Evolutionary conservation across 2,329 filamentous ascomycete species (phyloP), one percentile per base, ranked within the genome.

Genomic region (Tolypocladium guangdongense): DNA sequence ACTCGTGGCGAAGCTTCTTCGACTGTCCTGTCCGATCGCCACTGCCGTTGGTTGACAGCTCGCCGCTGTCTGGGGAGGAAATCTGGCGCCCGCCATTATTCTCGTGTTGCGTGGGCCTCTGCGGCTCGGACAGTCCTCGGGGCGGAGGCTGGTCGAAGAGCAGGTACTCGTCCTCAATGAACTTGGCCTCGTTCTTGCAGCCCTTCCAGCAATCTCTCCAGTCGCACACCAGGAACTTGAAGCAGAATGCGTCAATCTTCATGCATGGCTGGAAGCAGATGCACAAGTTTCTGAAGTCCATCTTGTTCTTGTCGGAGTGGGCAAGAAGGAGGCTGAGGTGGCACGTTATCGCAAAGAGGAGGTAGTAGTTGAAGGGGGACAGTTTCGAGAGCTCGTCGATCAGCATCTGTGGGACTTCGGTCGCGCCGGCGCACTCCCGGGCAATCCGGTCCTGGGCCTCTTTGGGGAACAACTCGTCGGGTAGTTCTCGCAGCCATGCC

Each of bases 131-230:
- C 24, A 80, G 65, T 18, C 82, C 69, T 62, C 72, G 66, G 0
- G 81, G 82, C 7, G 80, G 74, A 4, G 80, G 76, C 62, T 78
- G 74, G 52, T 83, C 78, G 52, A 85, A 81, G 3, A 81, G 64
- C 58, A 70, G 71, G 60, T 86, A 86, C 63, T 88, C 84, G 58
- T 84, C 76, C 60, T 88, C 82, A 37, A 90, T 84, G 64, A 81
- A 92, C 59, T 83, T 83, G 57, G 89, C 84, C 69, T 97, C 92
- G 14, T 88, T 95, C 75, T 86, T 90, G 73, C 92, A 97, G 10
- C 92, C 92, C 68, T 93, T 90, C 92, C 92, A 97, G 73, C 92
- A 97, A 61, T 95, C 86, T 61, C 90, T 85, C 92, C 92, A 97
- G 66, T 97, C 87, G 64, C 90, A 89, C 22, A 97, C 91, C 14